Conservation (phyloP, 306 rosid species). For the Cucumis hystrix region DNA sequence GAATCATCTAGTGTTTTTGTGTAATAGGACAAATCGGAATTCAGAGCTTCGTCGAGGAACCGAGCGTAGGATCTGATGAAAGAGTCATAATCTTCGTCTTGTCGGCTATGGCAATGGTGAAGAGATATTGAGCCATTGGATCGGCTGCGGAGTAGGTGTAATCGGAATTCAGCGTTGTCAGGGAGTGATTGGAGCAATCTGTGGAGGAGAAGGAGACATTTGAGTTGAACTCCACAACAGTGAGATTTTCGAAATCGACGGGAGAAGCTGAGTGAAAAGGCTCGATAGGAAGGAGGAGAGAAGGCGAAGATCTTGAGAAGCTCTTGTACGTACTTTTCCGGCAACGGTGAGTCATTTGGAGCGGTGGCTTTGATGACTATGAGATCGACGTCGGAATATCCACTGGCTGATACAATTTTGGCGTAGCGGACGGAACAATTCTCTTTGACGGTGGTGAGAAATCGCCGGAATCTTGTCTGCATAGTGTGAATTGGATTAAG, state of each 20-base stretch:
- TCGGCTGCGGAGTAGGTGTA: constrained; percentile 37
- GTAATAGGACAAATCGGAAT: constrained; percentile 19
- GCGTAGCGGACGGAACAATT: constrained; percentile 40
- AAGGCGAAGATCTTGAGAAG: constrained; percentile 47
- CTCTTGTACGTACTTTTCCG: constrained; percentile 39
- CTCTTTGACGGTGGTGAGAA: constrained; percentile 38
- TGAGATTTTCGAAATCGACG: constrained; percentile 53
- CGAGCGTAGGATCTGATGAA: constrained; percentile 48
- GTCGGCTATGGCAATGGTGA: constrained; percentile 39
- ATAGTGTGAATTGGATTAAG: constrained; percentile 4
- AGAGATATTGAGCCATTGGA: constrained; percentile 47
- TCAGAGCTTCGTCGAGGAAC: constrained; percentile 43
- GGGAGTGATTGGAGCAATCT: constrained; percentile 55
- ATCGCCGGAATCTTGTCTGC: constrained; percentile 38
- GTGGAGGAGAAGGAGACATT: constrained; percentile 71
- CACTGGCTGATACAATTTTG: constrained; percentile 46
- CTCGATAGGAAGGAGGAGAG: constrained; percentile 38
- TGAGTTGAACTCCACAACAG: constrained; percentile 71
- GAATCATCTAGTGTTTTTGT: background rate
- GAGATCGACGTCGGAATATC: constrained; percentile 39
- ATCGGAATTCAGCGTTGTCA: constrained; percentile 16
- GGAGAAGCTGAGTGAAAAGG: constrained; percentile 43
- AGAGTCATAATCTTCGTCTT: constrained; percentile 23
- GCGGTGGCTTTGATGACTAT: constrained; percentile 54
- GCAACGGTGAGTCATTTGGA: constrained; percentile 43